Evolutionary conservation across 2,329 filamentous ascomycete genomes (phyloP).

Genomic region (Hymenotorrendiella dingleyae): DNA sequence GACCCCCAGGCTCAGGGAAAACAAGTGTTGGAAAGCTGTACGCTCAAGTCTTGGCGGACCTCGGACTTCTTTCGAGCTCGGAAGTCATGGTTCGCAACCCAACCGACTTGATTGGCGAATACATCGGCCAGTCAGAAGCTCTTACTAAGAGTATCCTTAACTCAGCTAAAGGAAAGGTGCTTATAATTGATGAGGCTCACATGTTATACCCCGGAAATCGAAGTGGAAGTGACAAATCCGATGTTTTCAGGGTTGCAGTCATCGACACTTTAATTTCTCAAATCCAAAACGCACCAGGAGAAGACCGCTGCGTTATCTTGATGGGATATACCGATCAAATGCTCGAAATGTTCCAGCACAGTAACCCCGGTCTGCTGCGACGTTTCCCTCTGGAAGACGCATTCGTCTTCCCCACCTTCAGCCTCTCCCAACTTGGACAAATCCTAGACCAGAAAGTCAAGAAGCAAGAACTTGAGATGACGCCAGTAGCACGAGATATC

Average conservation of each 20-base stretch:
- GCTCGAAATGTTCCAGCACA: slow-evolving; percentile 66
- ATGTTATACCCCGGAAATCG: slow-evolving; percentile 45
- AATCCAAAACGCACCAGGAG: slow-evolving; percentile 61
- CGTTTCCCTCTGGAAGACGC: slow-evolving; percentile 57
- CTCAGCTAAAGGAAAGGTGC: slow-evolving; percentile 60
- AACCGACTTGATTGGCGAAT: slow-evolving; percentile 60
- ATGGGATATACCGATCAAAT: slow-evolving; percentile 66
- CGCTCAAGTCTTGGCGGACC: slow-evolving; percentile 57
- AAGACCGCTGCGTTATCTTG: slow-evolving; percentile 67
- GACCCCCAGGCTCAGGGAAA: slow-evolving; percentile 68
- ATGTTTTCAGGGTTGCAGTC: slow-evolving; percentile 54
- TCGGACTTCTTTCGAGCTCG: slow-evolving; percentile 47
- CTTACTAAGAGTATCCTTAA: slow-evolving; percentile 66
- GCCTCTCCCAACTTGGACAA: slow-evolving; percentile 38
- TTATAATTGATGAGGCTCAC: slow-evolving; percentile 76
- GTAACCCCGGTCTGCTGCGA: slow-evolving; percentile 60
- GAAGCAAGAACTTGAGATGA: not conserved
- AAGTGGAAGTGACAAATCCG: slow-evolving; percentile 32
- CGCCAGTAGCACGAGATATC: slow-evolving; percentile 25
- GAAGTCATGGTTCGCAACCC: slow-evolving; percentile 55
- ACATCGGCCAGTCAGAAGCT: slow-evolving; percentile 59
- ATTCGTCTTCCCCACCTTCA: slow-evolving; percentile 63
- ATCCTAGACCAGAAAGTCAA: slow-evolving; percentile 1
- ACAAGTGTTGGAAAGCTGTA: slow-evolving; percentile 70
- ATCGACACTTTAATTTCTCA: slow-evolving; percentile 73